Conservation (phyloP, 306 rosid species). For the Cucumis sativus region Cucumber_9930_V3 NC_026659.2:29856501-29857000, state of each 20-base stretch:
- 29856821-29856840: conserved; percentile 78
- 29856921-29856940: conserved; percentile 71
- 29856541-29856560: conserved; percentile 73
- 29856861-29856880: conserved; percentile 68
- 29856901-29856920: conserved; percentile 73
- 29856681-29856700: conserved; percentile 40
- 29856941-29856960: conserved; percentile 74
- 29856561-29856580: conserved; percentile 68
- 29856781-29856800: conserved; percentile 88
- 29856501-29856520: conserved; percentile 26
- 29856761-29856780: conserved; percentile 68
- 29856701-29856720: conserved; percentile 33
- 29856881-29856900: conserved; percentile 71
- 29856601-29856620: conserved; percentile 74
- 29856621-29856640: conserved; percentile 95
- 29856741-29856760: conserved; percentile 59
- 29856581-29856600: conserved; percentile 76
- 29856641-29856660: conserved; percentile 55
- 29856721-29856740: conserved; percentile 47
- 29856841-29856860: conserved; percentile 41
- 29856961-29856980: conserved; percentile 65
- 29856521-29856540: conserved; percentile 36
- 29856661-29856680: conserved; percentile 96
- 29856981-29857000: conserved; percentile 82
- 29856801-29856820: conserved; percentile 79